Evolutionary conservation across 208 protist species (phyloP), one percentile per base, ranked within the genome.

Genomic region (Spongospora subterranea): DNA sequence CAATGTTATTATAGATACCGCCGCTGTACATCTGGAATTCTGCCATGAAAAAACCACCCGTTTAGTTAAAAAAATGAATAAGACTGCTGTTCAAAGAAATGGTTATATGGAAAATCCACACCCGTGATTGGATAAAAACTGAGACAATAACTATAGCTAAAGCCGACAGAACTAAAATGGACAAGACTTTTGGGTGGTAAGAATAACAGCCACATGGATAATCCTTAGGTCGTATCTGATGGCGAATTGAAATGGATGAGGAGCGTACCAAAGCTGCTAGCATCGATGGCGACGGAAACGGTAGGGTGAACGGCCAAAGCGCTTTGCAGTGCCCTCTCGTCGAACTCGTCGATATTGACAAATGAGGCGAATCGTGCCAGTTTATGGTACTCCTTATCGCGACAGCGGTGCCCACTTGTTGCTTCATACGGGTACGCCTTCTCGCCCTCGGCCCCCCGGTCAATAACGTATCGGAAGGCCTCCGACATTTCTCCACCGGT

Each of bases 211-310:
- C n/a, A n/a, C n/a, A n/a, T n/a, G n/a, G n/a, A n/a, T n/a, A n/a
- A n/a, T n/a, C n/a, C n/a, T n/a, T n/a, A n/a, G n/a, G n/a, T n/a
- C n/a, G n/a, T n/a, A n/a, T n/a, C n/a, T n/a, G n/a, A n/a, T n/a
- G n/a, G n/a, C n/a, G n/a, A n/a, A n/a, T n/a, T n/a, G n/a, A n/a
- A n/a, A n/a, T n/a, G 50, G 6, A 29, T 60, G 71, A 35, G n/a
- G 6, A 6, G 6, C 71, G 6, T 82, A 82, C 71, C 71, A 1
- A 92, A 89, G 0, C 17, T 1, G 20, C 88, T 89, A 46, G 92
- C 92, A 89, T 93, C 92, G 45, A 93, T 93, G 46, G 53, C 92
- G 88, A 93, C 41, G 60, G 77, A 32, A 77, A 93, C 89, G 77
- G 90, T 45, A 24, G 82, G 82, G 88, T 60, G 39, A 0, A n/a